Conservation (phyloP, 1,284 basidiomycete genomes). For the Malassezia slooffiae region DNA sequence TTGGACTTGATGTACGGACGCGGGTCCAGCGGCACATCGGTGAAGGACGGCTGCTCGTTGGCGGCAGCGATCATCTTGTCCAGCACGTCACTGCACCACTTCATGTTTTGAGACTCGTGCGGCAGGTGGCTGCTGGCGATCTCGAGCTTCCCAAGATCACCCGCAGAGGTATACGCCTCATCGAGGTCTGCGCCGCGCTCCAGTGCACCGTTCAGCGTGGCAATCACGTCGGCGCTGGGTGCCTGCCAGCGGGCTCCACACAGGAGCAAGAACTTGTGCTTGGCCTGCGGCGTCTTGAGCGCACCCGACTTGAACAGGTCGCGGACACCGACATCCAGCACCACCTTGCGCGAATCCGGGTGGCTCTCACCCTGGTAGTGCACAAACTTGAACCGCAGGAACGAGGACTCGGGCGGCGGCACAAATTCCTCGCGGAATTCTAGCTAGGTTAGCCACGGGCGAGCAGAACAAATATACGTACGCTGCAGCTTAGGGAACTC, state of each 20-base stretch:
- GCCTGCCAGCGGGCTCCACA: constrained; percentile 40
- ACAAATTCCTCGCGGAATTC: constrained; percentile 37
- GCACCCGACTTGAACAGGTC: constrained; percentile 26
- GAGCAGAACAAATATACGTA: constrained; percentile 5
- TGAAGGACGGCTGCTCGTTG: constrained; percentile 12
- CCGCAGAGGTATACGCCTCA: background rate
- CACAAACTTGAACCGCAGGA: constrained; percentile 38
- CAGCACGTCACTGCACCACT: constrained; percentile 49
- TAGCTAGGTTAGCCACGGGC: no score
- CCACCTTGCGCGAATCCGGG: constrained; percentile 45
- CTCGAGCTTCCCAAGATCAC: constrained; percentile 31
- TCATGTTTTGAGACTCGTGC: constrained; percentile 46
- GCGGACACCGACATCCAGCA: constrained; percentile 32
- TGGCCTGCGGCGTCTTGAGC: constrained; percentile 23
- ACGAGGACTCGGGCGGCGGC: constrained; percentile 23
- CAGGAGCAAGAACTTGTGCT: constrained; percentile 48
- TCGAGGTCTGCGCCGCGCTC: constrained; percentile 6
- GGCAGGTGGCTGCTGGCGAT: constrained; percentile 46
- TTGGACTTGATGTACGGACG: constrained; percentile 19
- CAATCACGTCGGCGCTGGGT: background rate
- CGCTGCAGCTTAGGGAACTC: constrained; percentile 38
- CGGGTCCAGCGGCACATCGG: constrained; percentile 43
- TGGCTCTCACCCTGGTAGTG: constrained; percentile 48
- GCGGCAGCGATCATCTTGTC: constrained; percentile 46
- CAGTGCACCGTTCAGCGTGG: constrained; percentile 5